Conservation (phyloP, 139 green algal genomes). For the Chlamydomonas incerta region DNA sequence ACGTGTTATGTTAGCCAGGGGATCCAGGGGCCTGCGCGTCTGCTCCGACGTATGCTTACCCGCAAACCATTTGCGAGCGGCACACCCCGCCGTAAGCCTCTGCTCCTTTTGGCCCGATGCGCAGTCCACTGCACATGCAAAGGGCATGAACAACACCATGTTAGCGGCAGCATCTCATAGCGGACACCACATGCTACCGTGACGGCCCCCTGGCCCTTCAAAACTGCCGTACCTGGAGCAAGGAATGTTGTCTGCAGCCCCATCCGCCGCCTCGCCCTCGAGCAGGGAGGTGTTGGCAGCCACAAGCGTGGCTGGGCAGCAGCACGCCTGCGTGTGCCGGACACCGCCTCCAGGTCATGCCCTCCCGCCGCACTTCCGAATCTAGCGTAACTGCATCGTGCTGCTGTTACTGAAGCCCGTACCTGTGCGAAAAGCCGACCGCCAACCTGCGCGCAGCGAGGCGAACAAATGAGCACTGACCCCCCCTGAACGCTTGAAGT, state of each 20-base stretch:
- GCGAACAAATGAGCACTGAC: too few species aligned
- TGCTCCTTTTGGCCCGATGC: background rate
- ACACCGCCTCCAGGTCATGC: background rate
- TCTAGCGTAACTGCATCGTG: background rate
- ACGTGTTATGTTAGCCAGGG: background rate
- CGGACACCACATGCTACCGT: background rate
- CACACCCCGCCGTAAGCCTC: background rate
- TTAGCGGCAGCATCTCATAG: background rate
- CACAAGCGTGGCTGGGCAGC: slow-evolving; percentile 12
- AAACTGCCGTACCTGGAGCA: background rate
- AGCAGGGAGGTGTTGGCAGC: slow-evolving; percentile 6
- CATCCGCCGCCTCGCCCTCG: background rate
- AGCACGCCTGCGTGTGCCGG: background rate
- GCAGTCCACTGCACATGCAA: background rate
- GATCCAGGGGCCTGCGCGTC: too few species aligned
- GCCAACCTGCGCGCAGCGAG: slow-evolving; percentile 10
- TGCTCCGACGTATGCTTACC: background rate
- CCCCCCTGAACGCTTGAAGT: too few species aligned
- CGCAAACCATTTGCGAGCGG: slow-evolving; percentile 13
- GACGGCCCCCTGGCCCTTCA: too few species aligned
- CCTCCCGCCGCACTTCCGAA: too few species aligned
- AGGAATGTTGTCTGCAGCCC: background rate
- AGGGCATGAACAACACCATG: background rate
- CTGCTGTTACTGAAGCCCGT: background rate
- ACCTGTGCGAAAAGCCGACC: slow-evolving; percentile 5